Conservation (phyloP, 139 green algal species). For the Picocystis salinarum region DNA sequence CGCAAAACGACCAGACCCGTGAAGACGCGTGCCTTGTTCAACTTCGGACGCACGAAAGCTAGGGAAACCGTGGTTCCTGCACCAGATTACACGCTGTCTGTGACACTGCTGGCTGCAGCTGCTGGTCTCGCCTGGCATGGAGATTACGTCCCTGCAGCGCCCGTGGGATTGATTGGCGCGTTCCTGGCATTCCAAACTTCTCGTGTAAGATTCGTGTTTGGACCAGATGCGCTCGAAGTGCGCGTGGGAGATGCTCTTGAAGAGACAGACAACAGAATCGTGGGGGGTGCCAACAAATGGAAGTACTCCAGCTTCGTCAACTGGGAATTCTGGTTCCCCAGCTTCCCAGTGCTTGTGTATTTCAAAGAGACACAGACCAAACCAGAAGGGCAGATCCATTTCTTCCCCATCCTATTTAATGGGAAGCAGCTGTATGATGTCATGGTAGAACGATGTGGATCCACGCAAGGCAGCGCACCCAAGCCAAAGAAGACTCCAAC, state of each 20-base stretch:
- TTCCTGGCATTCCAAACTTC: slow-evolving; percentile 6
- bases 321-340: slow-evolving; percentile 86
- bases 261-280: background rate
- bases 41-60: too few species aligned
- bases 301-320: slow-evolving; percentile 48
- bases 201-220: slow-evolving; percentile 6
- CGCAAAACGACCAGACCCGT: too few species aligned
- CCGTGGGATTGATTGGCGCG: background rate
- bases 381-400: slow-evolving; percentile 82
- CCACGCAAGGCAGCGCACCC: too few species aligned
- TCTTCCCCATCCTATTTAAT: slow-evolving; percentile 85
- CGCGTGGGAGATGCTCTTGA: slow-evolving; percentile 6
- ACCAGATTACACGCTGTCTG: too few species aligned
- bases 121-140: too few species aligned
- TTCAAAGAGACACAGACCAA: slow-evolving; percentile 88
- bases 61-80: too few species aligned
- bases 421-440: slow-evolving; percentile 70
- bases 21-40: too few species aligned
- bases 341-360: slow-evolving; percentile 74
- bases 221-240: slow-evolving; percentile 3
- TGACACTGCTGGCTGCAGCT: too few species aligned
- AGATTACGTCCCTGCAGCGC: too few species aligned
- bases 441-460: slow-evolving; percentile 29
- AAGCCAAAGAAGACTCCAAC: too few species aligned
- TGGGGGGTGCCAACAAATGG: slow-evolving; percentile 11